Percentiles rank a stretch among this genome's conserved stretches.
Evolutionary conservation across 2,329 filamentous ascomycete species (phyloP).

Genomic region (Cadophora sp.): DNA sequence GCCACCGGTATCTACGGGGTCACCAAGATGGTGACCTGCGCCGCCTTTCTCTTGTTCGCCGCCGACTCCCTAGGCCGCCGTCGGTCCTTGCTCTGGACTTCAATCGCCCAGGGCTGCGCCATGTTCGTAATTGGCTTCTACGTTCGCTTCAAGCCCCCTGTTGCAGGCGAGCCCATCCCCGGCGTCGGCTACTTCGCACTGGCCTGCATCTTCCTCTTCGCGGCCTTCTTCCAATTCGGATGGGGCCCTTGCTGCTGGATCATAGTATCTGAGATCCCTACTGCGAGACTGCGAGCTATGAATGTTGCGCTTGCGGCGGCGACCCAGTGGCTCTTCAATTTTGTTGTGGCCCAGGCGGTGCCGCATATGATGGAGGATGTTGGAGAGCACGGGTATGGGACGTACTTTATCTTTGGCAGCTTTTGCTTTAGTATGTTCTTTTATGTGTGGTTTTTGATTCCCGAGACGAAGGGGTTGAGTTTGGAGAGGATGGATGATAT

Average conservation of each 20-base stretch:
- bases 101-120: conserved; percentile 63
- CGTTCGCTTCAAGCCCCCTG: conserved; percentile 65
- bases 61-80: conserved; percentile 74
- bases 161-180: conserved; percentile 59
- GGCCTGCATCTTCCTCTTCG: conserved; percentile 76
- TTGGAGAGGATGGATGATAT: conserved; percentile 56
- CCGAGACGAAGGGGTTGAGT: conserved; percentile 71
- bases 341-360: conserved; percentile 71
- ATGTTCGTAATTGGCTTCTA: conserved; percentile 77
- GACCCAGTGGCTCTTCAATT: conserved; percentile 78
- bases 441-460: conserved; percentile 49
- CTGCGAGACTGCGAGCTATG: conserved; percentile 67
- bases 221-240: conserved; percentile 71
- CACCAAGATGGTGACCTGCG: conserved; percentile 70
- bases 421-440: conserved; percentile 67
- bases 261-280: conserved; percentile 73
- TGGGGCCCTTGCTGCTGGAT: conserved; percentile 77
- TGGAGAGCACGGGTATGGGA: conserved; percentile 55
- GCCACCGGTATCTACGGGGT: conserved; percentile 78
- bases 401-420: conserved; percentile 72
- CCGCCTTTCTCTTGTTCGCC: conserved; percentile 68
- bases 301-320: conserved; percentile 73
- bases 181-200: conserved; percentile 74
- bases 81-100: conserved; percentile 50
- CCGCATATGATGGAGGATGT: conserved; percentile 69